Evolutionary conservation across 805 yeast species (phyloP), one percentile per base, ranked within the genome.

Genomic region (Ogataea nakhonphanomensis): DNA sequence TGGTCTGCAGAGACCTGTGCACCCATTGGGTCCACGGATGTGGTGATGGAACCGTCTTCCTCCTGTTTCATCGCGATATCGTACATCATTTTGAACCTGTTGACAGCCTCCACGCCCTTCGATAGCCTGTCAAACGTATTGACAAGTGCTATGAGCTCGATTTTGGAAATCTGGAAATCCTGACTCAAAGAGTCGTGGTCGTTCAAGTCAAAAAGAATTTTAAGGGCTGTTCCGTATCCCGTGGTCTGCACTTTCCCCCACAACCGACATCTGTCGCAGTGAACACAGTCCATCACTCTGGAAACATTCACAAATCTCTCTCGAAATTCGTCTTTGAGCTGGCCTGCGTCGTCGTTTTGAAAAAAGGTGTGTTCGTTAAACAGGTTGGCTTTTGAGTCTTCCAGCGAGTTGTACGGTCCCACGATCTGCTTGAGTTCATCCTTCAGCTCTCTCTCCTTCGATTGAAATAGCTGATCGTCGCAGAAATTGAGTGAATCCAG

Each of bases 201-300:
- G n/a, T 57, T 59, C 38, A 81, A 64, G 60, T 91, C 98, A 60
- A 93, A 88, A 44, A 93, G 68, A 17, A 91, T 76, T 61, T 93
- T 93, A 56, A 93, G 74, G 1, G 96, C 95, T 7, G 99, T 93
- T 13, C 97, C 99, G 62, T 93, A 93, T 14, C 99, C 99, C 11
- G 93, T 87, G 2, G 95, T 88, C 67, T 93, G 99, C 23, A 93
- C 77, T 63, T 93, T 93, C 8, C 99, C 99, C 99, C 99, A 93
- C 64, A 93, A 70, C 55, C 97, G 77, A 63, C 99, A 93, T 58
- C 97, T 74, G 60, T 93, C 99, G 69, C 99, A 93, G 27, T 96
- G 97, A 29, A 93, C 98, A 67, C 99, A 93, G 62, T 91, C 96
- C 97, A 93, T 93, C 31, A 93, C 79, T 36, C 86, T 82, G 14